Evolutionary conservation across 495 filamentous ascomycete genomes (phyloP).

Genomic region (Xylaria intraflava): DNA sequence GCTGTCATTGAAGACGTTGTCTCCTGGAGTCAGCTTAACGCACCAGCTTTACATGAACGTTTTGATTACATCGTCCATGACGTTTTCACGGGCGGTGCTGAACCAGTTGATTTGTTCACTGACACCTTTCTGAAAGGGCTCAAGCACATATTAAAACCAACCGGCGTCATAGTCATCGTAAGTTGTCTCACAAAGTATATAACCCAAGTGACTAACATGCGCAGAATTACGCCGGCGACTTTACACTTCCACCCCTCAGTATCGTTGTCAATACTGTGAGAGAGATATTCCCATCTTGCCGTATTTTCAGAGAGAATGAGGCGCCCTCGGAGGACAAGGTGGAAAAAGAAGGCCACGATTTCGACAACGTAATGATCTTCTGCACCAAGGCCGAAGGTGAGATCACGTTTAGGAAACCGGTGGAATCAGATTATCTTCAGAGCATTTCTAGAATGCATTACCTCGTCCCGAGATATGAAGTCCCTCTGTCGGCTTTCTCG

Average conservation of each 20-base stretch:
- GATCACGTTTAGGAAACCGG: slow-evolving; percentile 63
- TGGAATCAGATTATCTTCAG: slow-evolving; percentile 59
- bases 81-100: slow-evolving; percentile 96
- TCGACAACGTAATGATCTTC: slow-evolving; percentile 85
- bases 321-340: slow-evolving; percentile 39
- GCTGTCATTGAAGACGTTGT: slow-evolving; percentile 77
- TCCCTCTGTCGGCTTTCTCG: slow-evolving; percentile 49
- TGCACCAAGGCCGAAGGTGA: slow-evolving; percentile 47
- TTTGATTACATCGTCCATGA: slow-evolving; percentile 96
- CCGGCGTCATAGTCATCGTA: slow-evolving; percentile 88
- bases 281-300: slow-evolving; percentile 68
- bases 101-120: slow-evolving; percentile 84
- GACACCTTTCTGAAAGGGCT: slow-evolving; percentile 69
- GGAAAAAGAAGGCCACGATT: slow-evolving; percentile 50
- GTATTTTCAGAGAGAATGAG: slow-evolving; percentile 70
- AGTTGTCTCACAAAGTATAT: slow-evolving; percentile 24
- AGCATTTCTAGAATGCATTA: slow-evolving; percentile 61
- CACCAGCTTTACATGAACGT: slow-evolving; percentile 29
- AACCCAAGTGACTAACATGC: slow-evolving; percentile 4
- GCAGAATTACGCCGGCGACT: slow-evolving; percentile 95
- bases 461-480: slow-evolving; percentile 68
- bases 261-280: slow-evolving; percentile 67
- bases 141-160: slow-evolving; percentile 58
- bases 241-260: slow-evolving; percentile 61
- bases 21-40: slow-evolving; percentile 56